Base-by-base conservation (phyloP, 2,329 filamentous ascomycete genomes). In the Orbilia brochopaga region DNA sequence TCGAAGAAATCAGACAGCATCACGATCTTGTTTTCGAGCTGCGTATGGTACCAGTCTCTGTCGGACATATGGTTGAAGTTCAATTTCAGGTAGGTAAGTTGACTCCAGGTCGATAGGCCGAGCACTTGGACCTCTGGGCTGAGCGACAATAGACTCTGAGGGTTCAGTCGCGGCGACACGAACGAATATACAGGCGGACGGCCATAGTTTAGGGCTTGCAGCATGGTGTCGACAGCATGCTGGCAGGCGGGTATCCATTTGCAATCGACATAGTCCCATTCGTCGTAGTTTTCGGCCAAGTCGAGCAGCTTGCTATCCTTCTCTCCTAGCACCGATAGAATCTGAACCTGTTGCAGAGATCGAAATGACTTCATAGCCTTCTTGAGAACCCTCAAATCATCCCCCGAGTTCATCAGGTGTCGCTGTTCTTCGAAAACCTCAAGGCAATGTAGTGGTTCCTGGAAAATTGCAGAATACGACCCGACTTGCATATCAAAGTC, bases 231-330 rank as follows among this genome's bases (percentile, higher is more conserved):
- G 4, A 86, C 82, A 32, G 85, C 86, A 76, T 87, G 85, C 10
- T 84, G 83, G 75, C 86, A 89, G 17, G 87, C 87, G 13, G 83
- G 81, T 48, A 84, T 83, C 87, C 87, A 89, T 74, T 83, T 82
- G 23, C 87, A 80, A 72, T 83, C 80, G 13, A 85, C 80, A 15
- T 83, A 79, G 19, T 81, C 79, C 63, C 80, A 81, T 37, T 78
- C 76, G 23, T 56, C 59, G 61, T 81, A 76, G 32, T 74, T 74
- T 35, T 75, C 75, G 15, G 75, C 76, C 13, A 77, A 67, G 53
- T 76, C 75, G 30, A 75, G 73, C 51, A 76, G 73, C 21, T 81
- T 79, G 52, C 82, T 82, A 75, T 88, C 86, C 69, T 85, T 81
- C 69, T 83, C 80, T 70, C 88, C 86, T 74, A 86, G 84, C 11